A percentile compares a stretch with the other conserved stretches of the same genome.
Evolutionary conservation across 352 stramenopile species (phyloP).

Genomic region (Discostella stelligera): DNA sequence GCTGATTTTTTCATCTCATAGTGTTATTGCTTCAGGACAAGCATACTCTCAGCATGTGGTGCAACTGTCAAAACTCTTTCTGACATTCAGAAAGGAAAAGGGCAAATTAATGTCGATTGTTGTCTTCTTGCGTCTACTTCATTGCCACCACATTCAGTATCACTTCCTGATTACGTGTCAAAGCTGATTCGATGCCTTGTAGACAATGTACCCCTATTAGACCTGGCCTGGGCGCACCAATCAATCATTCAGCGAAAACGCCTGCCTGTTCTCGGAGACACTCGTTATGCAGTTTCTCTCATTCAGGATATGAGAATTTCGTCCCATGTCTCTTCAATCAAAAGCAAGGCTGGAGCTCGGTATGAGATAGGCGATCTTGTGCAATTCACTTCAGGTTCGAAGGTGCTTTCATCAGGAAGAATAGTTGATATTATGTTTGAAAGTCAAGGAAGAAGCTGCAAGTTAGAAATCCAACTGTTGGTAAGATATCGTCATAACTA

Average conservation of each 20-base stretch:
- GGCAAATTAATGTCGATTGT: conserved; percentile 34
- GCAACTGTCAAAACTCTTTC: conserved; percentile 39
- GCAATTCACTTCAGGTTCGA: conserved; percentile 38
- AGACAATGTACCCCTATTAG: conserved; percentile 35
- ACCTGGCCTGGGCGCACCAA: conserved; percentile 59
- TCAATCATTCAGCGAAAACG: conserved; percentile 55
- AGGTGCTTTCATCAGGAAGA: conserved; percentile 37
- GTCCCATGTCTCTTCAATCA: conserved; percentile 44
- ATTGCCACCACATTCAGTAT: conserved; percentile 44
- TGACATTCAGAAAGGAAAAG: conserved; percentile 27
- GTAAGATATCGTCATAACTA: conserved; percentile 24
- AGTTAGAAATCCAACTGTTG: conserved; percentile 48
- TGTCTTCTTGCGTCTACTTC: conserved; percentile 40
- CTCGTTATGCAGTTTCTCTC: conserved; percentile 40
- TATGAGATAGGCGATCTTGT: conserved; percentile 54
- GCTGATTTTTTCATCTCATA: neutral
- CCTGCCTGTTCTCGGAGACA: conserved; percentile 37
- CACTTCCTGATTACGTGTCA: conserved; percentile 34
- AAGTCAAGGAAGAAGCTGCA: conserved; percentile 31
- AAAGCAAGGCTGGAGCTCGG: conserved; percentile 33
- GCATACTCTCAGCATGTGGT: conserved; percentile 39
- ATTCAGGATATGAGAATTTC: conserved; percentile 10
- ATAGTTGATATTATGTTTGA: conserved; percentile 44
- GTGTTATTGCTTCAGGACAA: conserved; percentile 34
- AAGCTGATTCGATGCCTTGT: conserved; percentile 41